Evolutionary conservation across 2,329 filamentous ascomycete species (phyloP).

Genomic region (Rhinocladiella similis): DNA sequence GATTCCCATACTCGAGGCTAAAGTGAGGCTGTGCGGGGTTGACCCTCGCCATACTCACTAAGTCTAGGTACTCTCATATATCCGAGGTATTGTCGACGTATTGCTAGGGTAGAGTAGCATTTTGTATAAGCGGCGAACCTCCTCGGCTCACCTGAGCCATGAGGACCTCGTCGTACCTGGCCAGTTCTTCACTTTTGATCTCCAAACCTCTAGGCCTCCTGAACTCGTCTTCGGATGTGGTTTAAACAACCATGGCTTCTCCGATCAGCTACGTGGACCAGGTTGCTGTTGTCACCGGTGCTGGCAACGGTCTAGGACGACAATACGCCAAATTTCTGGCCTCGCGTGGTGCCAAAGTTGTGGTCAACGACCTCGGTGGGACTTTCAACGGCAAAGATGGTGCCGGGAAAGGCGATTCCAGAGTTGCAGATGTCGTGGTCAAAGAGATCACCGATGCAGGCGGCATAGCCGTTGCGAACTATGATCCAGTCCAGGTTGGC

Average conservation of each 20-base stretch:
- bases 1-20: too few relatives aligned
- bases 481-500: slow-evolving; percentile 79
- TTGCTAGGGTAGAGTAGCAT: background rate
- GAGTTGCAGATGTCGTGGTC: slow-evolving; percentile 58
- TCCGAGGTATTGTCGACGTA: background rate
- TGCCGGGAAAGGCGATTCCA: slow-evolving; percentile 69
- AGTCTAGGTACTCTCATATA: background rate
- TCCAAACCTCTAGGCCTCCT: background rate
- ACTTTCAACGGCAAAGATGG: slow-evolving; percentile 90
- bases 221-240: background rate
- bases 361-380: slow-evolving; percentile 92
- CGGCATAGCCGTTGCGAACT: slow-evolving; percentile 95
- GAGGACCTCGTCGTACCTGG: background rate
- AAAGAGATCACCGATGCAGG: slow-evolving; percentile 68
- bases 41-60: background rate
- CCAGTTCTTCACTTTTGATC: background rate
- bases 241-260: slow-evolving; percentile 50
- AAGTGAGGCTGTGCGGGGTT: background rate
- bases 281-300: slow-evolving; percentile 83
- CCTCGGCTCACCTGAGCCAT: background rate
- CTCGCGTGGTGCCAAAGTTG: slow-evolving; percentile 85
- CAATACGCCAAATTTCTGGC: slow-evolving; percentile 86
- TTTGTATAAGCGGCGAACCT: background rate
- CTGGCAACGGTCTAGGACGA: slow-evolving; percentile 77
- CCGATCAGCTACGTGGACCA: slow-evolving; percentile 82